Conservation (phyloP, 2,329 filamentous ascomycete genomes). For the Monilinia fructicola region DNA sequence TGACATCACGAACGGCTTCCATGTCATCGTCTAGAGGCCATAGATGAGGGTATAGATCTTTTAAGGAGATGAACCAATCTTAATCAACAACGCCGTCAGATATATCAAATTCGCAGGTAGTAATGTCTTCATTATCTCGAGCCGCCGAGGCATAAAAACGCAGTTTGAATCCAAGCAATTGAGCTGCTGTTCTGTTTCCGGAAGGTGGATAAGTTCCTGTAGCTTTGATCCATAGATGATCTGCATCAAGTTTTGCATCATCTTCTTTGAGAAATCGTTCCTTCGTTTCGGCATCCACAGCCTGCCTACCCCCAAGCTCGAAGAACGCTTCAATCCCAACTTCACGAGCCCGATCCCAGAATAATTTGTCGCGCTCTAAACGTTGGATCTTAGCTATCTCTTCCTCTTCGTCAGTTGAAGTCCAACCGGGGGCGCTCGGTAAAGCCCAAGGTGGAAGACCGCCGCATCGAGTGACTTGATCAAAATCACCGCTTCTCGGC, state of each 20-base stretch:
- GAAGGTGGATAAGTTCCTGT: slow-evolving; percentile 80
- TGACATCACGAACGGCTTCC: slow-evolving; percentile 67
- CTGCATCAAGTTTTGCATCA: slow-evolving; percentile 51
- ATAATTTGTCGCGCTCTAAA: slow-evolving; percentile 66
- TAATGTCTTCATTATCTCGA: slow-evolving; percentile 70
- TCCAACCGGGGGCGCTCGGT: slow-evolving; percentile 65
- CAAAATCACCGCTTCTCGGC: slow-evolving; percentile 64
- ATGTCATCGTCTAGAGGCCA: slow-evolving; percentile 84
- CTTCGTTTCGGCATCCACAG: slow-evolving; percentile 57
- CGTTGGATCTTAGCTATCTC: slow-evolving; percentile 56
- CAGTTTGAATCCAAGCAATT: slow-evolving; percentile 94
- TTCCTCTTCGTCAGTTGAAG: slow-evolving; percentile 67
- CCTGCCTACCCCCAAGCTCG: slow-evolving; percentile 73
- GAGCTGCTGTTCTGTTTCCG: slow-evolving; percentile 89
- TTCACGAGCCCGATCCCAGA: slow-evolving; percentile 79
- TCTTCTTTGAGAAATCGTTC: slow-evolving; percentile 46
- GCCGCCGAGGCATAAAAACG: slow-evolving; percentile 87
- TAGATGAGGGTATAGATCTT: slow-evolving; percentile 88
- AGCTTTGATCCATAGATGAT: slow-evolving; percentile 72
- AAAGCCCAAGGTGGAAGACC: slow-evolving; percentile 85
- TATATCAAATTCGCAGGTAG: slow-evolving; percentile 92
- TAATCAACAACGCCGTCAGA: slow-evolving; percentile 87
- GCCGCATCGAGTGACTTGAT: slow-evolving; percentile 48
- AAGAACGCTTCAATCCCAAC: slow-evolving; percentile 83
- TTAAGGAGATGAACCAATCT: slow-evolving; percentile 95